Conservation (phyloP, 495 filamentous ascomycete species). For the Aspergillus coremiiformis region DNA sequence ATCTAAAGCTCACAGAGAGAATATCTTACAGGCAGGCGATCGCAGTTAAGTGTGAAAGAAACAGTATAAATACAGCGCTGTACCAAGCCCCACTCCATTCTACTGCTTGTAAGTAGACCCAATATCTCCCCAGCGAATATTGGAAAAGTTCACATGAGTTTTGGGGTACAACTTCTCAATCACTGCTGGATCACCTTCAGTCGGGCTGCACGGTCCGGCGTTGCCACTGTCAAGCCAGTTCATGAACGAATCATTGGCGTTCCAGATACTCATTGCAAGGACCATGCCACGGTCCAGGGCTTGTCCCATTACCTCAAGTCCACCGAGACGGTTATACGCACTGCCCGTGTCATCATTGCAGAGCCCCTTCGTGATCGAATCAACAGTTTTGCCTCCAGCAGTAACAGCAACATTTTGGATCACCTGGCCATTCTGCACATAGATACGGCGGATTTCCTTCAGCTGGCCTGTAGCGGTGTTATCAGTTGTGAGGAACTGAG, state of each 20-base stretch:
- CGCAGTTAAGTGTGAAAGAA: too few relatives aligned
- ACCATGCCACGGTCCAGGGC: slow-evolving; percentile 55
- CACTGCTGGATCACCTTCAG: slow-evolving; percentile 23
- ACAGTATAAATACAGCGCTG: neutral
- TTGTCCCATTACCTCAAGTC: slow-evolving; percentile 23
- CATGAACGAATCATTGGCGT: slow-evolving; percentile 52
- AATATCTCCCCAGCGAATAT: slow-evolving; percentile 33
- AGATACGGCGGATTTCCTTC: slow-evolving; percentile 51
- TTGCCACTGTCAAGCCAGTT: slow-evolving; percentile 52
- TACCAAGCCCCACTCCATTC: neutral
- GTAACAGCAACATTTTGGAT: slow-evolving; percentile 31
- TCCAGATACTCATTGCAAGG: slow-evolving; percentile 58
- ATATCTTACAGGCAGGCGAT: too few relatives aligned
- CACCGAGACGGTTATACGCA: slow-evolving; percentile 17
- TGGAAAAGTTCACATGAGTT: slow-evolving; percentile 28
- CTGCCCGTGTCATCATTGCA: slow-evolving; percentile 15
- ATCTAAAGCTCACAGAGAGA: too few relatives aligned
- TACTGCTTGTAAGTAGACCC: slow-evolving; percentile 19
- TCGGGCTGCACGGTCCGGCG: slow-evolving; percentile 53
- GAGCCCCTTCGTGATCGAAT: slow-evolving; percentile 23
- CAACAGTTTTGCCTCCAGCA: slow-evolving; percentile 9
- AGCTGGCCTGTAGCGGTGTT: slow-evolving; percentile 39
- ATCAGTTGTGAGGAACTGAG: slow-evolving; percentile 54
- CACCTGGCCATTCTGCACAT: slow-evolving; percentile 53
- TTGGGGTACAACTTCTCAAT: slow-evolving; percentile 24